These are phyloP conservation scores for Coemansia sp. DNA, from an alignment of 192 early-diverging fungal genomes.

Conservation along the genomic window DNA sequence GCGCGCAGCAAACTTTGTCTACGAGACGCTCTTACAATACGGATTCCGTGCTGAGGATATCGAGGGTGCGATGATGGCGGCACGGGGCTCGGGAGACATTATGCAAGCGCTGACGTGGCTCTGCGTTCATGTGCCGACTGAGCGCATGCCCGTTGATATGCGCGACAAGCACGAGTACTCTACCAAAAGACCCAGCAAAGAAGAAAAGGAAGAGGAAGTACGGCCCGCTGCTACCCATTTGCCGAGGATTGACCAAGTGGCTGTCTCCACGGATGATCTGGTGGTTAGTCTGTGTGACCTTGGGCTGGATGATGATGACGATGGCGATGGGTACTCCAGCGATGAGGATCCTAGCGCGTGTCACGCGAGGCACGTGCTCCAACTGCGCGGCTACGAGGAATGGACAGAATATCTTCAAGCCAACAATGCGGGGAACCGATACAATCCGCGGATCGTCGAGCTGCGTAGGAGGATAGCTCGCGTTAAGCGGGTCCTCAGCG, in stretches of 20 bases:
- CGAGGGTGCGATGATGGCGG: constrained; percentile 7
- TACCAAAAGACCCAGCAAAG: neutral
- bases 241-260: neutral
- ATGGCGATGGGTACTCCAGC: constrained; percentile 5
- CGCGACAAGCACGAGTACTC: constrained; percentile 33
- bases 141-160: constrained; percentile 33
- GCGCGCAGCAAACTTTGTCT: constrained; percentile 23
- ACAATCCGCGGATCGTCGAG: neutral
- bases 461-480: neutral
- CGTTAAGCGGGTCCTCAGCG: neutral
- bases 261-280: neutral
- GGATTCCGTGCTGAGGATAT: constrained; percentile 13
- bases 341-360: constrained; percentile 18
- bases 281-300: neutral
- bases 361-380: constrained; percentile 11
- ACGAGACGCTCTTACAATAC: constrained; percentile 23
- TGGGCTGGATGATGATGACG: neutral
- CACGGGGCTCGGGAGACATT: constrained; percentile 16
- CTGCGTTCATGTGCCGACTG: constrained; percentile 27
- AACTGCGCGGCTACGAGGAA: constrained; percentile 10
- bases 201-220: neutral
- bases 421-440: constrained; percentile 2
- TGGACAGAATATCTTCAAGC: constrained; percentile 1
- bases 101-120: constrained; percentile 27
- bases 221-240: neutral